Conservation (phyloP, 371 early-diverging fungal genomes). For the Zopfochytrium polystomum region DNA sequence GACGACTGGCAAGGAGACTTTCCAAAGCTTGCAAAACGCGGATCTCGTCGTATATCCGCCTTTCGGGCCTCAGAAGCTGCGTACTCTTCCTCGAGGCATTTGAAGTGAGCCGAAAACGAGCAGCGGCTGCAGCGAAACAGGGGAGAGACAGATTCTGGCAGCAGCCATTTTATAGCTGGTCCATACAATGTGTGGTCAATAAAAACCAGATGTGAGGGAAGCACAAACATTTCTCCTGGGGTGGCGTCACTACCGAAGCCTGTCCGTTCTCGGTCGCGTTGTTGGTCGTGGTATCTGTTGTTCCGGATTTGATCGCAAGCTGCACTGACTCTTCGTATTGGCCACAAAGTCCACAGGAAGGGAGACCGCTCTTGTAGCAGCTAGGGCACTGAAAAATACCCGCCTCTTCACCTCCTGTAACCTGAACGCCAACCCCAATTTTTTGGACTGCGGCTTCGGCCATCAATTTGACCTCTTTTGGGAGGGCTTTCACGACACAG, state of each 20-base stretch:
- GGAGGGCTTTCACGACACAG: background rate
- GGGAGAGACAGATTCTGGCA: background rate
- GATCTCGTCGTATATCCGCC: background rate
- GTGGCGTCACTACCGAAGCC: background rate
- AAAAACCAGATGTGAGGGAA: background rate
- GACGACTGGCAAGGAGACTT: slow-evolving; percentile 2
- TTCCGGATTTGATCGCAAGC: too few species aligned
- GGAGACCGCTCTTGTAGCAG: too few species aligned
- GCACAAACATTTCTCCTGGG: background rate
- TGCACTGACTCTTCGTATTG: too few species aligned
- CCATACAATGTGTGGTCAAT: background rate
- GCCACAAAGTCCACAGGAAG: too few species aligned
- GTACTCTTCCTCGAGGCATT: slow-evolving; percentile 29
- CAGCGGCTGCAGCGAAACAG: slow-evolving; percentile 38
- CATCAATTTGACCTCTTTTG: background rate
- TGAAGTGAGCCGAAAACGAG: slow-evolving; percentile 23
- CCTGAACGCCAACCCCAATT: background rate
- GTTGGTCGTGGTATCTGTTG: background rate
- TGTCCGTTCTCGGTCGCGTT: background rate
- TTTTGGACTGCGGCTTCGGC: background rate
- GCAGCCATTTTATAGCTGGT: background rate
- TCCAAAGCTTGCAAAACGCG: background rate
- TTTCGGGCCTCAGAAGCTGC: background rate
- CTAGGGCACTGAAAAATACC: slow-evolving; percentile 7
- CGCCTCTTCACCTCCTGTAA: background rate